Percentiles rank a stretch among this genome's conserved stretches.
Evolutionary conservation across 2,329 filamentous ascomycete species (phyloP).

Genomic region (Trichophyton schoenleinii): DNA sequence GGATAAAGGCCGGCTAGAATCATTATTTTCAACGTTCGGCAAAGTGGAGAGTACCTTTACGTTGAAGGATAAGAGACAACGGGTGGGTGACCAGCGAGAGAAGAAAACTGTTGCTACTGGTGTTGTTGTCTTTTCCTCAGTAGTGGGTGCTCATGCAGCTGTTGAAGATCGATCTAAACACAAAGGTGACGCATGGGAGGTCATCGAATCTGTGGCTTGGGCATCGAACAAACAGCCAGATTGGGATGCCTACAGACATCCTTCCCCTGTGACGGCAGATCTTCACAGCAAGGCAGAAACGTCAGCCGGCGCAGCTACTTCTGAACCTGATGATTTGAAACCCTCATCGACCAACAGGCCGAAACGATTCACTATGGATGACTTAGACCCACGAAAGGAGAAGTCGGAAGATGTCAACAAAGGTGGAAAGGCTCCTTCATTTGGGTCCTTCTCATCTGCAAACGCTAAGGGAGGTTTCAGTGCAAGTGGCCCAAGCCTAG

Average conservation of each 20-base stretch:
- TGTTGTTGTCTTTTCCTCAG: conserved; percentile 44
- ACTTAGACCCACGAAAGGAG: conserved; percentile 17
- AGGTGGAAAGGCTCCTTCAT: conserved; percentile 26
- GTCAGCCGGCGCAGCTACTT: conserved; percentile 8
- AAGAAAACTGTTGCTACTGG: conserved; percentile 42
- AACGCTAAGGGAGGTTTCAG: conserved; percentile 15
- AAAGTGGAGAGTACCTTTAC: conserved; percentile 43
- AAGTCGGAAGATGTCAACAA: conserved; percentile 17
- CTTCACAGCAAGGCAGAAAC: background rate
- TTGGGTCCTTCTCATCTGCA: conserved; percentile 30
- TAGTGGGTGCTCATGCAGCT: conserved; percentile 46
- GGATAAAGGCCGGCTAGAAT: conserved; percentile 36
- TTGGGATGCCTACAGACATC: conserved; percentile 17
- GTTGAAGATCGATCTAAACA: conserved; percentile 39
- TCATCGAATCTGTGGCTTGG: conserved; percentile 45
- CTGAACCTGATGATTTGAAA: conserved; percentile 4
- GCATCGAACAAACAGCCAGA: conserved; percentile 42
- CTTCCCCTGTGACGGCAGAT: conserved; percentile 11
- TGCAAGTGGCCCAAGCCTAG: conserved; percentile 27
- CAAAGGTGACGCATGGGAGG: conserved; percentile 33
- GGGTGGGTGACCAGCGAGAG: conserved; percentile 38
- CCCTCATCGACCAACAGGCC: conserved; percentile 14
- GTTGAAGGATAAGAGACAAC: conserved; percentile 45
- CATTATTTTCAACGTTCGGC: conserved; percentile 44
- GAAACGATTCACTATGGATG: conserved; percentile 24